A percentile compares a stretch with the other conserved stretches of the same genome.
Conservation (phyloP, 1,284 basidiomycete species). For the Paramarasmius palmivorus region DNA sequence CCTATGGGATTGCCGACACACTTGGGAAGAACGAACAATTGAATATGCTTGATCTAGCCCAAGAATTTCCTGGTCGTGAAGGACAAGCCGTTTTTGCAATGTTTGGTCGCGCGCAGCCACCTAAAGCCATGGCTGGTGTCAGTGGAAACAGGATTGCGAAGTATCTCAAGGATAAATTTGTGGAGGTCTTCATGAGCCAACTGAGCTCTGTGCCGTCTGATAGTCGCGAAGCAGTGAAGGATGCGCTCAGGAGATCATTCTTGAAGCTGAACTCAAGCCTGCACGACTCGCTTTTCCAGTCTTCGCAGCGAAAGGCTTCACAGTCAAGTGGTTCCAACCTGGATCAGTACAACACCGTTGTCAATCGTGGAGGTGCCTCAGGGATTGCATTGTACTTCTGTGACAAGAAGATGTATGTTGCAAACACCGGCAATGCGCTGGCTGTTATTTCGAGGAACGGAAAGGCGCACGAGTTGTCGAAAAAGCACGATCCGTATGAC, state of each 20-base stretch:
- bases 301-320: conserved; percentile 66
- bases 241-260: conserved; percentile 87
- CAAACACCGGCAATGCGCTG: conserved; percentile 88
- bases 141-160: conserved; percentile 71
- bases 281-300: conserved; percentile 60
- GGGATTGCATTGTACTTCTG: conserved; percentile 88
- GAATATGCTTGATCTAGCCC: conserved; percentile 91
- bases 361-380: conserved; percentile 71
- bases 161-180: conserved; percentile 82
- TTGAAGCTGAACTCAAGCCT: conserved; percentile 80
- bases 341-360: conserved; percentile 44
- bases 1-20: conserved; percentile 97
- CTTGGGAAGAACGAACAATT: conserved; percentile 79
- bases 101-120: conserved; percentile 81
- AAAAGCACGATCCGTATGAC: conserved; percentile 91
- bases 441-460: conserved; percentile 90
- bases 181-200: conserved; percentile 59
- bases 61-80: conserved; percentile 77
- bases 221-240: conserved; percentile 58
- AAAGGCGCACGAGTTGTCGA: conserved; percentile 75
- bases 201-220: conserved; percentile 51
- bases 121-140: conserved; percentile 38
- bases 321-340: conserved; percentile 37
- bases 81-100: conserved; percentile 95
- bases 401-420: conserved; percentile 83